phyloP scores from a whole-genome alignment of 495 filamentous ascomycete genomes.

The Neurospora sp. region DNA sequence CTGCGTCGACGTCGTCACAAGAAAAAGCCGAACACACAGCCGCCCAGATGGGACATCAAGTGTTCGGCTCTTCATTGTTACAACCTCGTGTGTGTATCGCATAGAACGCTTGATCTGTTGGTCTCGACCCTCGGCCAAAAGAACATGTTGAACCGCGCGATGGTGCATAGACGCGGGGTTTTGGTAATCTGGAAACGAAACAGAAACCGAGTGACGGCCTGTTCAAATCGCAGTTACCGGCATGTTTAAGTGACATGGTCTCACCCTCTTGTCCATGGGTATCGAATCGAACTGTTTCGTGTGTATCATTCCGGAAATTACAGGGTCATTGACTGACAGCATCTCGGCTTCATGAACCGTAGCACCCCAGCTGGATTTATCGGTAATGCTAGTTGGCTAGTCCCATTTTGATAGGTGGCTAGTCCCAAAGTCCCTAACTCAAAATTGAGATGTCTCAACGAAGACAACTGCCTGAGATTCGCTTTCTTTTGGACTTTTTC shows the following conservation, averaged over 20 bases:
- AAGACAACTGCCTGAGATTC: too few relatives aligned
- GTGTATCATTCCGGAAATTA: background rate
- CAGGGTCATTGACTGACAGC: background rate
- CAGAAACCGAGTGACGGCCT: background rate
- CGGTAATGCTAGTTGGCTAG: too few relatives aligned
- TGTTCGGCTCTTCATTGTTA: too few relatives aligned
- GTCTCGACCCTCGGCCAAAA: background rate
- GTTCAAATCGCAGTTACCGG: background rate
- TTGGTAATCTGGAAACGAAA: background rate
- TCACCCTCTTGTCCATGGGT: background rate
- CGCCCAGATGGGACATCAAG: too few relatives aligned
- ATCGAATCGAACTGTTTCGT: background rate
- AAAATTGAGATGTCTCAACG: too few relatives aligned
- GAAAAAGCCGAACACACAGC: background rate
- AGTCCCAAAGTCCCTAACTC: too few relatives aligned
- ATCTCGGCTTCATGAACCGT: background rate
- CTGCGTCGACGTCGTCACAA: background rate
- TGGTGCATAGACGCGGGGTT: too few relatives aligned
- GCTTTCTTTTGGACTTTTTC: too few relatives aligned
- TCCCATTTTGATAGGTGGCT: too few relatives aligned
- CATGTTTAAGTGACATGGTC: background rate
- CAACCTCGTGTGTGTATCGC: too few relatives aligned
- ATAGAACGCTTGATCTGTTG: background rate
- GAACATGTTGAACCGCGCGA: background rate
- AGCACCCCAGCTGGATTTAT: background rate